Conservation (phyloP, 768 basidiomycete species). For the Boletellus sp. region DNA sequence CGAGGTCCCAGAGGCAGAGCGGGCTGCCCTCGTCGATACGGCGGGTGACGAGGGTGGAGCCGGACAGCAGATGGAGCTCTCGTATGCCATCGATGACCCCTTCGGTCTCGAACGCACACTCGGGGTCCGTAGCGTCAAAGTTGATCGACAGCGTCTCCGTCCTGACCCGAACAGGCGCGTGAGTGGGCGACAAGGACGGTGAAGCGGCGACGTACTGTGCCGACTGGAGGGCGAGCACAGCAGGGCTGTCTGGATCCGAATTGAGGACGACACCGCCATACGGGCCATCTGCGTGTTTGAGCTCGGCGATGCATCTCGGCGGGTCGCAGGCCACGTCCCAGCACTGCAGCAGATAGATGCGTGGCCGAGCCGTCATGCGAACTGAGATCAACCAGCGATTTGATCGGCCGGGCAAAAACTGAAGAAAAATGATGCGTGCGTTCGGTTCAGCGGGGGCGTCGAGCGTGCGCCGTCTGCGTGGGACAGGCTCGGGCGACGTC, state of each 20-base stretch:
- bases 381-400: conserved; percentile 48
- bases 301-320: conserved; percentile 43
- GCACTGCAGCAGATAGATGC: conserved; percentile 44
- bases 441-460: conserved; percentile 17
- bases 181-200: neutral
- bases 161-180: conserved; percentile 29
- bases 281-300: conserved; percentile 28
- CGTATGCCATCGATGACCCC: conserved; percentile 32
- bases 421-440: conserved; percentile 41
- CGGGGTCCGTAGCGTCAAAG: conserved; percentile 33
- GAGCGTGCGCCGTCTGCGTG: conserved; percentile 27
- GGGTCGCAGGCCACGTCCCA: conserved; percentile 46
- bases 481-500: conserved; percentile 39
- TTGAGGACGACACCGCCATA: conserved; percentile 49
- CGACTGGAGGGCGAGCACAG: conserved; percentile 41
- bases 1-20: conserved; percentile 37
- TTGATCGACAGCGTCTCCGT: conserved; percentile 43
- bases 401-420: conserved; percentile 44
- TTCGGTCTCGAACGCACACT: conserved; percentile 35
- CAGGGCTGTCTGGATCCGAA: conserved; percentile 31
- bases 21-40: conserved; percentile 25
- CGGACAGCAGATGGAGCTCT: conserved; percentile 35
- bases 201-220: conserved; percentile 32
- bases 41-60: conserved; percentile 38
- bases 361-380: conserved; percentile 22